phyloP scores from a whole-genome alignment of 2,329 filamentous ascomycete genomes.

The Mycosphaerella sp. region DNA sequence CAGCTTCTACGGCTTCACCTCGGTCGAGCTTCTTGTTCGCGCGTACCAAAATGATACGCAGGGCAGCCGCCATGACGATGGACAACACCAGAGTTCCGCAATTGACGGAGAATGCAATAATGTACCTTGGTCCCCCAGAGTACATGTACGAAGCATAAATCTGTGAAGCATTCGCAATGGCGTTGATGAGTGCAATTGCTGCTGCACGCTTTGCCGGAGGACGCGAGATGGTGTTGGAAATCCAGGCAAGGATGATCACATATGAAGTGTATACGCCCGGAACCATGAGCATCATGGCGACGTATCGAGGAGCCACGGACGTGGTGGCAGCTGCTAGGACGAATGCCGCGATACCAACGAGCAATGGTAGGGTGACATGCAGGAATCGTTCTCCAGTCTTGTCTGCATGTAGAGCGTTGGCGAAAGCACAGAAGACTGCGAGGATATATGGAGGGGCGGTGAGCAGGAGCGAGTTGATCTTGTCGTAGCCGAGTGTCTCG shows the following conservation, averaged over 20 bases:
- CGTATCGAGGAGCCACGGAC: slow-evolving; percentile 29
- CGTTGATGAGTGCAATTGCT: slow-evolving; percentile 70
- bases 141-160: slow-evolving; percentile 52
- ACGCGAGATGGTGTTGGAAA: slow-evolving; percentile 66
- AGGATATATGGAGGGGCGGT: slow-evolving; percentile 35
- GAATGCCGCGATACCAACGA: slow-evolving; percentile 30
- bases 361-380: slow-evolving; percentile 33
- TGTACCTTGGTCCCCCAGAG: slow-evolving; percentile 27
- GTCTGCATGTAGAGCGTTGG: slow-evolving; percentile 38
- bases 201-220: slow-evolving; percentile 69
- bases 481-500: slow-evolving; percentile 33
- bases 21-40: slow-evolving; percentile 65
- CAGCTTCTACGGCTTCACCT: slow-evolving; percentile 51
- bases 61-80: slow-evolving; percentile 55
- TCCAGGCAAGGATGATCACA: slow-evolving; percentile 67
- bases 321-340: slow-evolving; percentile 30
- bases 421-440: slow-evolving; percentile 32
- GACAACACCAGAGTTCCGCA: slow-evolving; percentile 59
- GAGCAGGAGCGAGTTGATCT: slow-evolving; percentile 31
- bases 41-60: slow-evolving; percentile 57
- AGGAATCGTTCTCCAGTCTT: slow-evolving; percentile 38
- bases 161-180: slow-evolving; percentile 56
- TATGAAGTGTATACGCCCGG: slow-evolving; percentile 56
- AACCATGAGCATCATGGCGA: slow-evolving; percentile 36
- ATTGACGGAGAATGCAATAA: slow-evolving; percentile 33